phyloP scores from a whole-genome alignment of 495 filamentous ascomycete species.

The Jackrogersella minutella region DNA sequence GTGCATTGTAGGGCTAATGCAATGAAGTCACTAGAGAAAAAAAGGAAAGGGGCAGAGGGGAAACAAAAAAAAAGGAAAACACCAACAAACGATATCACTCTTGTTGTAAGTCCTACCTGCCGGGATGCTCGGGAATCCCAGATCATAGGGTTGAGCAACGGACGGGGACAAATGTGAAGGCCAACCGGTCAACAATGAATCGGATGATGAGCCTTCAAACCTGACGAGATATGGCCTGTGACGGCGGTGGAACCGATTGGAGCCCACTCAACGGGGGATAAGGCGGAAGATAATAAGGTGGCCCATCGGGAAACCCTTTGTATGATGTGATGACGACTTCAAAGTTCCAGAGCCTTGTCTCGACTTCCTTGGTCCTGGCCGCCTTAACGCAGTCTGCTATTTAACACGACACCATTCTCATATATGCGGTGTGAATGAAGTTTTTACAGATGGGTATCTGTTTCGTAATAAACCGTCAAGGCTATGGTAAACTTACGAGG shows the following conservation, averaged over 20 bases:
- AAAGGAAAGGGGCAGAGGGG: background rate
- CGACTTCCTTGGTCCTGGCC: slow-evolving; percentile 17
- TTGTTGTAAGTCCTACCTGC: background rate
- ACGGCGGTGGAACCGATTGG: slow-evolving; percentile 41
- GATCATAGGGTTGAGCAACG: slow-evolving; percentile 2
- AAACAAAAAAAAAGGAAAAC: background rate
- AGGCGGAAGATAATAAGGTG: slow-evolving; percentile 23
- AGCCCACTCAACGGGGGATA: slow-evolving; percentile 32
- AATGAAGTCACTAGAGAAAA: slow-evolving; percentile 3
- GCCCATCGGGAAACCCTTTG: background rate
- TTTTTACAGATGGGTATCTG: background rate
- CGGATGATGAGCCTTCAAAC: slow-evolving; percentile 32
- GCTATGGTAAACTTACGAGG: background rate
- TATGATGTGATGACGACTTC: slow-evolving; percentile 35
- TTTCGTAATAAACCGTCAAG: background rate
- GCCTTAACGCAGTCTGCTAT: slow-evolving; percentile 14
- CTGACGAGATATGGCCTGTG: slow-evolving; percentile 22
- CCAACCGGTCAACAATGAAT: slow-evolving; percentile 15
- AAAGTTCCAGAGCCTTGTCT: slow-evolving; percentile 22
- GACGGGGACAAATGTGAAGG: slow-evolving; percentile 8
- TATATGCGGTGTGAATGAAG: slow-evolving; percentile 6
- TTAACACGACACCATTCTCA: slow-evolving; percentile 3
- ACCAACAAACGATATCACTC: background rate
- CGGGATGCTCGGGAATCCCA: slow-evolving; percentile 4
- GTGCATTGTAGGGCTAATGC: slow-evolving; percentile 8